Evolutionary conservation across 176 grass and related monocot species (phyloP), one percentile per base, ranked within the genome.

Genomic region (Zea luxurians): DNA sequence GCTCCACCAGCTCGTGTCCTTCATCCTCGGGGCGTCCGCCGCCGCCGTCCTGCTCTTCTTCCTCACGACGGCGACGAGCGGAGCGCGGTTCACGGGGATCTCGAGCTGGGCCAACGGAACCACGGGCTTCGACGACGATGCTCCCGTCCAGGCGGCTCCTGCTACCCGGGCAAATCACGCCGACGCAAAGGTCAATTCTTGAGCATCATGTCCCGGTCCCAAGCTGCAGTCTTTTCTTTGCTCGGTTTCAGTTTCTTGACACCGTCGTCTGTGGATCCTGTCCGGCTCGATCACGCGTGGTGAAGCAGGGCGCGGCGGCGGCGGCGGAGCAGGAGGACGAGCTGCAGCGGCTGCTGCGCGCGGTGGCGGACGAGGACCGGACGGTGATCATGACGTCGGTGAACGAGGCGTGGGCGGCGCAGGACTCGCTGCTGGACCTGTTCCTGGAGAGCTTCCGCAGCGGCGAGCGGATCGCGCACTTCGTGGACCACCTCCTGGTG

Each of bases 321-420:
- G 27, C 27, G 27, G 27, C 27, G 38, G 38, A 40, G 38, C 15
- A 54, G 37, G 85, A 93, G 20, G 86, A 88, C 13, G 77, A 94
- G 75, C 72, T 91, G 38, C 63, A 88, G 71, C 69, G 52, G 50
- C 66, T 92, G 74, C 87, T 96, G 61, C 55, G 69, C 42, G 66
- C 45, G 62, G 87, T 85, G 59, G 93, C 89, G 10, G 82, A 83
- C 52, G 88, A 96, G 78, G 79, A 96, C 47, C 64, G 70, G 71
- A 96, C 83, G 37, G 50, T 96, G 40, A 92, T 96, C 88, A 90
- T 96, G 71, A 96, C 90, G 34, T 88, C 93, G 74, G 90, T 92
- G 54, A 96, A 96, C 81, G 87, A 80, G 70, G 93, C 90, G 45
- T 96, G 93, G 90, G 93, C 90, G 5, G 87, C 87, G 18, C 42